Evolutionary conservation across 331 rosid species (phyloP).

Genomic region (Prunus yedoensis): DNA sequence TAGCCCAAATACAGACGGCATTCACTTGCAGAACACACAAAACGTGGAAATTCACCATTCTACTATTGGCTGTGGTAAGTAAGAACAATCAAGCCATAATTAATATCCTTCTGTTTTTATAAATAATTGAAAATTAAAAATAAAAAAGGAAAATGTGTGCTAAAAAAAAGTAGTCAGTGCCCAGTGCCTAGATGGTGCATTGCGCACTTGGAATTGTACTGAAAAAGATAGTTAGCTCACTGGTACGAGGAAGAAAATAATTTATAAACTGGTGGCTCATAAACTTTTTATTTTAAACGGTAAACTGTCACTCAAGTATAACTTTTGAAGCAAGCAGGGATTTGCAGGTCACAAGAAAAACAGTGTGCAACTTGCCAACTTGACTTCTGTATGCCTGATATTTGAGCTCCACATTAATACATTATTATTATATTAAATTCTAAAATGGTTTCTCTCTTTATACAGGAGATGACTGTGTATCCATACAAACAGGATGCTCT

Average conservation of each 20-base stretch:
- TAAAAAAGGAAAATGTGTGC: background rate
- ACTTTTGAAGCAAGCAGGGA: constrained; percentile 31
- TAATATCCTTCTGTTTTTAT: background rate
- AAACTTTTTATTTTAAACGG: constrained; percentile 29
- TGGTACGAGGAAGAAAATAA: constrained; percentile 18
- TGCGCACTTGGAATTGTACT: constrained; percentile 26
- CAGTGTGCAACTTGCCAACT: constrained; percentile 20
- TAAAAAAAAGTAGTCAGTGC: background rate
- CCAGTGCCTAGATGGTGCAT: constrained; percentile 33
- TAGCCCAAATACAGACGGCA: constrained; percentile 93
- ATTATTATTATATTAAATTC: constrained; percentile 10
- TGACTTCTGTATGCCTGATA: constrained; percentile 22
- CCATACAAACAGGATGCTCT: constrained; percentile 95
- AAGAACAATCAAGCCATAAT: background rate
- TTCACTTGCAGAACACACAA: constrained; percentile 87
- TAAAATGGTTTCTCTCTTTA: background rate
- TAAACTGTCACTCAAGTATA: constrained; percentile 35
- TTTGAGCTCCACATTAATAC: background rate
- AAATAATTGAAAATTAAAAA: background rate
- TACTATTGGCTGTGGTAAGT: constrained; percentile 64
- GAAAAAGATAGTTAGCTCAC: background rate
- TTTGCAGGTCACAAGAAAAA: background rate
- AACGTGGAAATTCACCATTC: constrained; percentile 82
- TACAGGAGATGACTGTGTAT: constrained; percentile 95
- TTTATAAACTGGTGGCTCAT: constrained; percentile 20